Conservation (phyloP, 1,139 yeast species). For the Casaregolazyma suthepensis region DNA sequence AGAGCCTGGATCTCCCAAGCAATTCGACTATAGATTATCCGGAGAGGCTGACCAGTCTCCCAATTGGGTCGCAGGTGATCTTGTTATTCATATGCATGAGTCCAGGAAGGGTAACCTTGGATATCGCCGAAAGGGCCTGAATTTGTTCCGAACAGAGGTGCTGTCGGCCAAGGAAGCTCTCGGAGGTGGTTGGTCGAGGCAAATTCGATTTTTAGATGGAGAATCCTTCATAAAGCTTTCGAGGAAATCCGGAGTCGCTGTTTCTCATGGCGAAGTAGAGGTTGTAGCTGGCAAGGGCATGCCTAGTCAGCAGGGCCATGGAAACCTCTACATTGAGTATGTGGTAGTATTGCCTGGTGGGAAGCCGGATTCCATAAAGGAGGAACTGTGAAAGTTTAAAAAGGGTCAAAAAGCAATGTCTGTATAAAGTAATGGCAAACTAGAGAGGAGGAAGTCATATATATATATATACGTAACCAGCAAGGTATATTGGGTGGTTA, state of each 20-base stretch:
- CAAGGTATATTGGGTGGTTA: neutral
- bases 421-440: neutral
- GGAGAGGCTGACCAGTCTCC: slow-evolving; percentile 87
- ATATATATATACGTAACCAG: neutral
- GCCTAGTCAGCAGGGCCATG: slow-evolving; percentile 60
- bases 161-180: slow-evolving; percentile 66
- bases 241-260: slow-evolving; percentile 47
- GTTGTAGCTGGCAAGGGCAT: slow-evolving; percentile 69
- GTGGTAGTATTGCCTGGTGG: slow-evolving; percentile 45
- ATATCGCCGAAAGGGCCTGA: slow-evolving; percentile 68
- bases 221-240: slow-evolving; percentile 44
- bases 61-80: slow-evolving; percentile 75
- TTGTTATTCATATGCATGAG: slow-evolving; percentile 49
- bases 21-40: slow-evolving; percentile 49
- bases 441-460: neutral
- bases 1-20: slow-evolving; percentile 64
- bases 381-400: slow-evolving; percentile 1
- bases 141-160: slow-evolving; percentile 77
- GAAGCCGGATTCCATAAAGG: slow-evolving; percentile 1
- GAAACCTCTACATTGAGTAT: slow-evolving; percentile 72
- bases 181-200: slow-evolving; percentile 72
- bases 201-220: slow-evolving; percentile 58
- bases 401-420: neutral
- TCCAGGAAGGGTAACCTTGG: slow-evolving; percentile 58
- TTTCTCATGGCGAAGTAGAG: slow-evolving; percentile 67